These are phyloP conservation scores for Eudorina sp. DNA, from an alignment of 139 green algal genomes.

Conservation along the genomic window DNA sequence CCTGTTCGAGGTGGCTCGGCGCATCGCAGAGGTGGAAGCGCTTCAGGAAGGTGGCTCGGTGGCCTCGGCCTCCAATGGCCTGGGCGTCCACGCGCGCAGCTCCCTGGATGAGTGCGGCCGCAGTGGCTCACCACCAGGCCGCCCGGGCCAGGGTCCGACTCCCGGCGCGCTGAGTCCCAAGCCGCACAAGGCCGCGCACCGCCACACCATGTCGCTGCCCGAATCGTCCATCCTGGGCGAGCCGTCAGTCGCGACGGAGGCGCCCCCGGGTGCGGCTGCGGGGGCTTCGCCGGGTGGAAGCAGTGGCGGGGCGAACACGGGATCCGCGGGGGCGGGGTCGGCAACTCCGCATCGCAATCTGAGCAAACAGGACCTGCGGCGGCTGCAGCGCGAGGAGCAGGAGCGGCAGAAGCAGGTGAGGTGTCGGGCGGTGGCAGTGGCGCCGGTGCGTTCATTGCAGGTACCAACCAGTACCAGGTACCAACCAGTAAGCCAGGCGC, in stretches of 20 bases:
- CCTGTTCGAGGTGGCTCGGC: background rate
- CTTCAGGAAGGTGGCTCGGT: background rate
- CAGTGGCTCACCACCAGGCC: too few species aligned
- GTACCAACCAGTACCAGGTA: too few species aligned
- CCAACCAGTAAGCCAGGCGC: too few species aligned
- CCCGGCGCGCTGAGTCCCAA: too few species aligned
- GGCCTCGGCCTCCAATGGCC: background rate
- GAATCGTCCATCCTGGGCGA: too few species aligned
- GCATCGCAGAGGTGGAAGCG: background rate
- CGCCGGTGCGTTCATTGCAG: too few species aligned
- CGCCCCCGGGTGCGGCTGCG: background rate
- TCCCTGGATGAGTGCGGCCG: too few species aligned
- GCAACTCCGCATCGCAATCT: background rate
- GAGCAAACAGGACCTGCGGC: slow-evolving; percentile 26
- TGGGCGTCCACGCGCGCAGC: background rate
- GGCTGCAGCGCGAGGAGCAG: slow-evolving; percentile 26
- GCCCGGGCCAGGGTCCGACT: too few species aligned
- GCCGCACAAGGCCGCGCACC: too few species aligned
- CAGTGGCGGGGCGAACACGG: background rate
- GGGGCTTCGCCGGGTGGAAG: background rate
- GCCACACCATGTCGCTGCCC: background rate
- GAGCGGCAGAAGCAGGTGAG: slow-evolving; percentile 30
- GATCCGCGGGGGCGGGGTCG: background rate
- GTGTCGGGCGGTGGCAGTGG: background rate
- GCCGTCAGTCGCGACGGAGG: background rate